Percentiles rank a stretch among this genome's conserved stretches.
phyloP scores from a whole-genome alignment of 208 protist genomes.

The Trypanosoma conorhini region DNA sequence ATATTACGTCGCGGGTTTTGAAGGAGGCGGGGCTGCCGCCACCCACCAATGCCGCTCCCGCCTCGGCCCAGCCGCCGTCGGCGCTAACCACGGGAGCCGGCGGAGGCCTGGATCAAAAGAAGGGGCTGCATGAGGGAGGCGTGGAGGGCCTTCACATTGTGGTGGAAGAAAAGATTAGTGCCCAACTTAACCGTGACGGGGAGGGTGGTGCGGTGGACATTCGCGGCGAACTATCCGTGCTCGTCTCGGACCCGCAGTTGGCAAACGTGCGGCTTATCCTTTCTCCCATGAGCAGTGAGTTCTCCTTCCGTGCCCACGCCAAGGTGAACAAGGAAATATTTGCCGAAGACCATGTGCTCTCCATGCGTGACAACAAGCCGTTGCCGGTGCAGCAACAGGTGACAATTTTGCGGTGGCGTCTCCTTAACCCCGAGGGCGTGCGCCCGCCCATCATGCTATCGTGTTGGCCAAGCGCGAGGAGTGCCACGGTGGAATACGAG shows the following conservation, averaged over 20 bases:
- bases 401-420: slow-evolving; percentile 76
- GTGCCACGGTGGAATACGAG: slow-evolving; percentile 87
- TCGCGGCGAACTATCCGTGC: slow-evolving; percentile 74
- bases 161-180: slow-evolving; percentile 71
- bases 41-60: background rate
- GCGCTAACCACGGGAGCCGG: background rate
- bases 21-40: slow-evolving; percentile 55
- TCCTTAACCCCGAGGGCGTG: slow-evolving; percentile 27
- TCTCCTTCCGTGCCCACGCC: slow-evolving; percentile 83
- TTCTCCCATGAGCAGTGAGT: slow-evolving; percentile 49
- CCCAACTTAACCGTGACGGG: slow-evolving; percentile 58
- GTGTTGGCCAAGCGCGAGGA: slow-evolving; percentile 72
- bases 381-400: slow-evolving; percentile 80
- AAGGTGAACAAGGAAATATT: slow-evolving; percentile 88
- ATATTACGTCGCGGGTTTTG: slow-evolving; percentile 77
- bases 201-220: slow-evolving; percentile 50
- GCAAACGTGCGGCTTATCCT: slow-evolving; percentile 59
- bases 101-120: background rate
- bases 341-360: slow-evolving; percentile 64
- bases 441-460: slow-evolving; percentile 68
- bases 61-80: slow-evolving; percentile 1
- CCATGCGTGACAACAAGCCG: slow-evolving; percentile 79
- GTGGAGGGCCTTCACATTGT: slow-evolving; percentile 53
- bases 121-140: background rate
- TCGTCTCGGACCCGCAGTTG: slow-evolving; percentile 64